Conservation (phyloP, 805 yeast species). For the Lachancea mirantina region DNA sequence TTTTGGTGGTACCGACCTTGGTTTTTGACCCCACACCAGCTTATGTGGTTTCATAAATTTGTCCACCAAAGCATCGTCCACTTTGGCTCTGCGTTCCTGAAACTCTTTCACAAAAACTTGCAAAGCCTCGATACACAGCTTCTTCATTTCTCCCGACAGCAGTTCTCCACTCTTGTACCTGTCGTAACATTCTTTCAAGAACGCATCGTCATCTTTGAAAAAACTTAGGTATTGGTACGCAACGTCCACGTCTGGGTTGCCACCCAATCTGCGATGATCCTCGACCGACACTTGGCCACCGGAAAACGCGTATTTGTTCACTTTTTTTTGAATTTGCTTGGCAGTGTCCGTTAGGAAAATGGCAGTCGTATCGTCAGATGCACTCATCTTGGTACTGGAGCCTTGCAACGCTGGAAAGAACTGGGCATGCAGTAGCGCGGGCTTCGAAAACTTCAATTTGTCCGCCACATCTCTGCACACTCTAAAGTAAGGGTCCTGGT, state of each 20-base stretch:
- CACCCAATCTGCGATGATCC: constrained; percentile 86
- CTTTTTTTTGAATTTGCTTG: constrained; percentile 85
- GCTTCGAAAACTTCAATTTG: constrained; percentile 83
- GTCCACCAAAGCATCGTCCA: constrained; percentile 55
- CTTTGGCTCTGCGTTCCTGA: constrained; percentile 67
- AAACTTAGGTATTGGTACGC: constrained; percentile 89
- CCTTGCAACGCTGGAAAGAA: constrained; percentile 99
- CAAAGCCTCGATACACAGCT: constrained; percentile 70
- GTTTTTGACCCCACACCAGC: constrained; percentile 64
- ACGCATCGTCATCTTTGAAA: constrained; percentile 82
- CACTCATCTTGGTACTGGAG: constrained; percentile 93
- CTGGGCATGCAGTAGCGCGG: constrained; percentile 85
- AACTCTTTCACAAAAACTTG: constrained; percentile 73
- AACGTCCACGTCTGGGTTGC: constrained; percentile 92
- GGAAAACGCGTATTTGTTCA: constrained; percentile 92
- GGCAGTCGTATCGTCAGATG: constrained; percentile 83
- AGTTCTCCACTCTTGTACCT: constrained; percentile 74
- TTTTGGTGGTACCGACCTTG: constrained; percentile 67
- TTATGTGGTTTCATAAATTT: constrained; percentile 80
- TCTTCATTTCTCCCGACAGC: constrained; percentile 89
- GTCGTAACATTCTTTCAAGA: constrained; percentile 52
- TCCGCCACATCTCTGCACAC: constrained; percentile 96
- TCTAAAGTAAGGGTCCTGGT: constrained; percentile 97
- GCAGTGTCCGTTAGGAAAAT: constrained; percentile 94
- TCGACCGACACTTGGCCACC: constrained; percentile 87